phyloP scores from a whole-genome alignment of 2,329 filamentous ascomycete species.

The Hortaea sp. region DNA sequence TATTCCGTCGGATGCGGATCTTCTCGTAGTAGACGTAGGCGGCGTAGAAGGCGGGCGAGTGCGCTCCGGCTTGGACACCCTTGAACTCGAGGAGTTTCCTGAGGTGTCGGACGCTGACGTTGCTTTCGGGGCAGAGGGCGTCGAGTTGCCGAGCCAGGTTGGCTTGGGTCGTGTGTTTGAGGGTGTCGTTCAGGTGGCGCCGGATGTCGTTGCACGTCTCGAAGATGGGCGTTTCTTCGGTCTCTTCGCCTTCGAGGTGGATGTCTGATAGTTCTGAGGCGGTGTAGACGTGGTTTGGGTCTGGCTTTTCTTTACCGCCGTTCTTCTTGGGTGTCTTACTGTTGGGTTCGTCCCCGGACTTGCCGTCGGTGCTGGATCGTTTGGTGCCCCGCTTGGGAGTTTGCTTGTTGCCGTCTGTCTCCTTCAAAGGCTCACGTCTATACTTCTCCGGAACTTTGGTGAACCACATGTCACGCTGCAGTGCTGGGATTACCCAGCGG shows the following conservation, averaged over 20 bases:
- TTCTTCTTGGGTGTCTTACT: too few species aligned
- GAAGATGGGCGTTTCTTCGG: slow-evolving; percentile 39
- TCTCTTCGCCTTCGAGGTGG: slow-evolving; percentile 38
- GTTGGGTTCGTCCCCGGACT: too few species aligned
- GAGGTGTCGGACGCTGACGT: slow-evolving; percentile 37
- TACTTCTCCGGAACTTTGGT: too few species aligned
- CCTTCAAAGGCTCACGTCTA: too few species aligned
- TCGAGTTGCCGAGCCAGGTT: slow-evolving; percentile 42
- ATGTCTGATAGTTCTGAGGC: slow-evolving; percentile 22
- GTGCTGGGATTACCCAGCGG: too few species aligned
- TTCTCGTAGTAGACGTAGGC: slow-evolving; percentile 47
- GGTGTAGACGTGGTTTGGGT: too few species aligned
- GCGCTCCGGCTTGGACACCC: slow-evolving; percentile 40
- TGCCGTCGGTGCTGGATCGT: too few species aligned
- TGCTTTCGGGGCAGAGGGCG: slow-evolving; percentile 27
- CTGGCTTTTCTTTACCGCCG: too few species aligned
- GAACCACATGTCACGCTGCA: too few species aligned
- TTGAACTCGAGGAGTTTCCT: slow-evolving; percentile 42
- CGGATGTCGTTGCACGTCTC: slow-evolving; percentile 51
- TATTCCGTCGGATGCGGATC: slow-evolving; percentile 42
- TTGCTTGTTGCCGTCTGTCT: too few species aligned
- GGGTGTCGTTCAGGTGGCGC: slow-evolving; percentile 46
- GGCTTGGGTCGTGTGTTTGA: slow-evolving; percentile 41
- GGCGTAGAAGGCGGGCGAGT: slow-evolving; percentile 31
- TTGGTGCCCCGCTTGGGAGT: too few species aligned